Conservation (phyloP, 2,329 filamentous ascomycete genomes). For the Sclerotinia sclerotiorum region DNA sequence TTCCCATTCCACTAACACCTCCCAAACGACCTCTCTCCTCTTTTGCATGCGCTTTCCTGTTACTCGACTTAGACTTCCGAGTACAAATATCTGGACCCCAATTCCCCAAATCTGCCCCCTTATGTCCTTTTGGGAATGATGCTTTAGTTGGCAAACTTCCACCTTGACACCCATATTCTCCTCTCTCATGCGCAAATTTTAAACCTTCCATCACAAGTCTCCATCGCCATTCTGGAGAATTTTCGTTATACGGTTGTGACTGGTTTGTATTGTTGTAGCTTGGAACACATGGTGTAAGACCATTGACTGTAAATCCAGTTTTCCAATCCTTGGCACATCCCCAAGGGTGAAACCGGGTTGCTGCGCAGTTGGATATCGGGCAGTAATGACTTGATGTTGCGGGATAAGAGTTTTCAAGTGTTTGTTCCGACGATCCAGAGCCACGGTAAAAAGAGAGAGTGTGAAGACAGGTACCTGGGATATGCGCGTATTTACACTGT, state of each 20-base stretch:
- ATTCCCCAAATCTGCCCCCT: neutral
- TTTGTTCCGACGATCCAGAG: neutral
- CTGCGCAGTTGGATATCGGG: neutral
- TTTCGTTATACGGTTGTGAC: neutral
- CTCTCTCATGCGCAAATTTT: slow-evolving; percentile 1
- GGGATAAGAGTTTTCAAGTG: neutral
- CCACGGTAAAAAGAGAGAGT: neutral
- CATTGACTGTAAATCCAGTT: slow-evolving; percentile 5
- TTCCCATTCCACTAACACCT: neutral
- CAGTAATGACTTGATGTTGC: neutral
- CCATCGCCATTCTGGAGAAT: slow-evolving; percentile 11
- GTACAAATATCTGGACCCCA: neutral
- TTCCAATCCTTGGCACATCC: slow-evolving; percentile 14
- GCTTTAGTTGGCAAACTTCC: neutral
- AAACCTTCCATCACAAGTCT: slow-evolving; percentile 11
- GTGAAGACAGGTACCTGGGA: slow-evolving; percentile 1
- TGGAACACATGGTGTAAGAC: neutral
- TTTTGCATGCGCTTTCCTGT: neutral
- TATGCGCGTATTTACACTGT: neutral
- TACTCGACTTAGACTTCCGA: neutral
- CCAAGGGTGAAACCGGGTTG: slow-evolving; percentile 1
- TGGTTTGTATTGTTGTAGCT: neutral
- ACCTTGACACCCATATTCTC: slow-evolving; percentile 1
- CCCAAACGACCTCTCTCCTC: neutral
- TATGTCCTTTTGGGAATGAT: neutral